Evolutionary conservation across 139 green algal species (phyloP).

Genomic region (Chara braunii): DNA sequence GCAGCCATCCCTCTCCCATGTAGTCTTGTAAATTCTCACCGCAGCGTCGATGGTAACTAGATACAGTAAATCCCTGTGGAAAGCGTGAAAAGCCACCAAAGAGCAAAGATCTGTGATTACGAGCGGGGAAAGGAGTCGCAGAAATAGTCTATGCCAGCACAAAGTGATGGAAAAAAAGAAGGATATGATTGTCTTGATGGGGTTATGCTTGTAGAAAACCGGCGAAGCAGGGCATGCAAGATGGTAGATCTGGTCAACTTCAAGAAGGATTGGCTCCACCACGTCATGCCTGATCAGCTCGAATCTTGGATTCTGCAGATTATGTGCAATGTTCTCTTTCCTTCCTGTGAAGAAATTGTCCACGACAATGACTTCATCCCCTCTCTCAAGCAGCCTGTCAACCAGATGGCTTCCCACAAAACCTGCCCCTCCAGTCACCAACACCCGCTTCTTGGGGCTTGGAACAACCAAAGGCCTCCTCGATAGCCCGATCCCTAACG

Average conservation of each 20-base stretch:
- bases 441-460: no score
- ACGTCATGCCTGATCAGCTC: slow-evolving; percentile 94
- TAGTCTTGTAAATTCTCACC: no score
- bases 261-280: slow-evolving; percentile 81
- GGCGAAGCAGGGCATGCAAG: slow-evolving; percentile 94
- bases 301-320: slow-evolving; percentile 78
- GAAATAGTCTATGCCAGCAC: no score
- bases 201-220: slow-evolving; percentile 99
- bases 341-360: slow-evolving; percentile 97
- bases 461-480: no score
- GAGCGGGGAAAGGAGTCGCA: no score
- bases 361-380: slow-evolving; percentile 77
- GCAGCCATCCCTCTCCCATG: no score
- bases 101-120: no score
- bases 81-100: no score
- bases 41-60: no score
- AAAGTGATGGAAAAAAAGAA: no score
- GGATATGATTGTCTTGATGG: slow-evolving; percentile 93
- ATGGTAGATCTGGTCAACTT: slow-evolving; percentile 96
- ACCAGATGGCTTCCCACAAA: slow-evolving; percentile 39
- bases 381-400: slow-evolving; percentile 28
- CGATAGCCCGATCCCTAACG: no score
- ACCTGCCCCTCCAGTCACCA: slow-evolving; percentile 25
- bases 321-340: slow-evolving; percentile 87
- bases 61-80: no score